These are phyloP conservation scores for Linanthus parryae DNA, from an alignment of 148 eudicot species.

Conservation along the genomic window DNA sequence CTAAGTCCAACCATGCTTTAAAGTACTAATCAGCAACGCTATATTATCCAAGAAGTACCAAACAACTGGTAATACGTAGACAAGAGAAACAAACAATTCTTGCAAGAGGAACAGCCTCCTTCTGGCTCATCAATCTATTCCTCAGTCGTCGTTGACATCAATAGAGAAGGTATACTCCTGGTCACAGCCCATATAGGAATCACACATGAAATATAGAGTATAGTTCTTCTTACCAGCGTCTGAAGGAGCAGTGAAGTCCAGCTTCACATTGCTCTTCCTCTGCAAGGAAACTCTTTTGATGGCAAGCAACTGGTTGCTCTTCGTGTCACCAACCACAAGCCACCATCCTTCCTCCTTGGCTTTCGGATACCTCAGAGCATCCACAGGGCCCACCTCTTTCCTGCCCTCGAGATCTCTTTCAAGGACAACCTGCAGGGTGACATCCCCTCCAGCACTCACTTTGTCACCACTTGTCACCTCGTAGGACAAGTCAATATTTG, in stretches of 20 bases:
- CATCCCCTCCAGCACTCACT: conserved; percentile 46
- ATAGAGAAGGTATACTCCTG: conserved; percentile 66
- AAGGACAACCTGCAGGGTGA: conserved; percentile 47
- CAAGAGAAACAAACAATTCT: too few species aligned
- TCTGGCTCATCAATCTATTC: too few species aligned
- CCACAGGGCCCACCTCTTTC: conserved; percentile 66
- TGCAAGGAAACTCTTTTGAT: conserved; percentile 74
- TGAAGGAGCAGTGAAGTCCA: conserved; percentile 43
- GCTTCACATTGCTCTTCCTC: conserved; percentile 65
- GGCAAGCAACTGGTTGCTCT: conserved; percentile 69
- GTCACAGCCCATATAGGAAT: conserved; percentile 85
- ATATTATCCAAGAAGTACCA: too few species aligned
- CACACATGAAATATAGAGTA: conserved; percentile 78
- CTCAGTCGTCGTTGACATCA: conserved; percentile 53
- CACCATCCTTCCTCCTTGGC: conserved; percentile 89
- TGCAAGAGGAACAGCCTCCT: too few species aligned
- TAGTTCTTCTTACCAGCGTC: conserved; percentile 52
- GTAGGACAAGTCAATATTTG: conserved; percentile 47
- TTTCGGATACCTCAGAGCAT: conserved; percentile 67
- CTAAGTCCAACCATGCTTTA: too few species aligned
- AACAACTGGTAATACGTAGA: too few species aligned
- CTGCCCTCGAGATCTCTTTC: conserved; percentile 72
- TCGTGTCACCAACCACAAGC: conserved; percentile 76
- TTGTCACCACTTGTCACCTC: conserved; percentile 44
- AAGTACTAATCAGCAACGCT: too few species aligned